Evolutionary conservation across 805 yeast genomes (phyloP).

Genomic region (Kluyveromyces dobzhanskii): DNA sequence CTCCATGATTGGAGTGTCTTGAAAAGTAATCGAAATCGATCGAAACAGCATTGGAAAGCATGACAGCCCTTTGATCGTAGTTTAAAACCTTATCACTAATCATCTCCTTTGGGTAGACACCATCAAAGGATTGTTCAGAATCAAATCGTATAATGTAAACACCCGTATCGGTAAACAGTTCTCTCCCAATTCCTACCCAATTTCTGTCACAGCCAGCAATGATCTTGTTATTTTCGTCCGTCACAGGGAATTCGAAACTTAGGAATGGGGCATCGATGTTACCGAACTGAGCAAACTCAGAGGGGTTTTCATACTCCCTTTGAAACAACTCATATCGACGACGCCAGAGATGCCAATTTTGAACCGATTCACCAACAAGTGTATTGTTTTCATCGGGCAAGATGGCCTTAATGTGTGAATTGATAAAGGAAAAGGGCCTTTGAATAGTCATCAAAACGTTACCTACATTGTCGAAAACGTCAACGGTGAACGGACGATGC

Average conservation of each 20-base stretch:
- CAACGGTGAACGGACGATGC: slow-evolving; percentile 80
- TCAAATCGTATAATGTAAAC: slow-evolving; percentile 84
- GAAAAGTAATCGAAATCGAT: slow-evolving; percentile 95
- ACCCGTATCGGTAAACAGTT: slow-evolving; percentile 90
- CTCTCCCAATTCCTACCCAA: slow-evolving; percentile 94
- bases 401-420: slow-evolving; percentile 73
- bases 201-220: slow-evolving; percentile 80
- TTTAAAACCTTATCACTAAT: slow-evolving; percentile 39
- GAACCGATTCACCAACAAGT: slow-evolving; percentile 77
- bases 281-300: slow-evolving; percentile 66
- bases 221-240: slow-evolving; percentile 46
- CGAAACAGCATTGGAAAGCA: slow-evolving; percentile 82
- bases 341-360: slow-evolving; percentile 94
- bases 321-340: slow-evolving; percentile 75
- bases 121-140: slow-evolving; percentile 50
- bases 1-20: slow-evolving; percentile 67
- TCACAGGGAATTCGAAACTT: slow-evolving; percentile 77
- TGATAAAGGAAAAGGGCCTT: slow-evolving; percentile 81
- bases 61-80: slow-evolving; percentile 75
- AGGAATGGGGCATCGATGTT: slow-evolving; percentile 79
- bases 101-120: slow-evolving; percentile 39
- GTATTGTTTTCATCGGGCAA: slow-evolving; percentile 40
- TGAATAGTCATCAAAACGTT: slow-evolving; percentile 55
- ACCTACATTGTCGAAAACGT: slow-evolving; percentile 57
- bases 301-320: slow-evolving; percentile 28